Evolutionary conservation across 1,139 yeast species (phyloP), one percentile per base, ranked within the genome.

Genomic region (Yamadazyma atmosphaerica): DNA sequence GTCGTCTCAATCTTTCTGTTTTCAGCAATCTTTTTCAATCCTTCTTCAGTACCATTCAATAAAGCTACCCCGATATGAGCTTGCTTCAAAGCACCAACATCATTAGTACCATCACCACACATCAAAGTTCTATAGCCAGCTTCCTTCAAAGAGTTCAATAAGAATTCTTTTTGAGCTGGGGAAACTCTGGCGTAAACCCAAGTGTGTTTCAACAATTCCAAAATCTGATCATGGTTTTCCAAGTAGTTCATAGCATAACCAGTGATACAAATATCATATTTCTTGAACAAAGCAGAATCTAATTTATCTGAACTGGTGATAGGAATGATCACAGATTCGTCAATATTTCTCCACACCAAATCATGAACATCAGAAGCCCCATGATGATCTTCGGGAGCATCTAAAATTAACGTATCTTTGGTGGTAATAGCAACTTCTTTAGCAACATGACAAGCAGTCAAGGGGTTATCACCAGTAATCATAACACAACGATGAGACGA

Each of bases 91-190:
- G 99, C 99, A 63, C 99, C 99, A 40, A 92, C 98, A 72, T 92
- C 99, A 61, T 92, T 92, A 24, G 99, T 92, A 67, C 99, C 99
- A 67, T 92, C 99, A 73, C 99, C 99, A 68, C 98, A 92, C 99
- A 92, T 92, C 54, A 94, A 77, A 24, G 98, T 92, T 56, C 79
- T 85, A 65, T 90, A 92, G 24, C 97, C 98, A 59, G 89, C 79
- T 43, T 81, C 84, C 63, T 92, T 92, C 60, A 88, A 77, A 32
- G 88, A 78, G 46, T 83, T 85, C 56, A 94, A 73, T 53, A 92
- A 82, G 50, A 84, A 88, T 67, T 92, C 98, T 68, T 92, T 94
- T 70, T 92, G 98, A 25, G 84, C 60, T 34, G 99, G 98, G 6
- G 98, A 92, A 28, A 94, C 98, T 69, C 99, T 86, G 35, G 98